phyloP scores from a whole-genome alignment of 108 stramenopile species.

The Pseudonitzschia multiseries region DNA sequence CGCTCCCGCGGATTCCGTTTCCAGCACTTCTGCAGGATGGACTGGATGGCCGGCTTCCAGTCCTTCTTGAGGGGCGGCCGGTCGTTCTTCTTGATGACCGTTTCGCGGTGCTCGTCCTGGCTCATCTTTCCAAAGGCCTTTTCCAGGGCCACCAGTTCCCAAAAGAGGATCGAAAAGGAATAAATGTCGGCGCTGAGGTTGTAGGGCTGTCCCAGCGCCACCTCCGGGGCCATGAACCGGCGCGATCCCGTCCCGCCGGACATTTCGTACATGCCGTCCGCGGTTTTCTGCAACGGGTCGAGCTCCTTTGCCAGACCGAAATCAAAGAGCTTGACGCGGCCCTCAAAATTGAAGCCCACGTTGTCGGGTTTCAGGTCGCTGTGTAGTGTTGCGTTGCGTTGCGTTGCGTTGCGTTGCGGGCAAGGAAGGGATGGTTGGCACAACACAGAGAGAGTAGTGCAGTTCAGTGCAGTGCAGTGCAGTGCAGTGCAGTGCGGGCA shows the following conservation, averaged over 20 bases:
- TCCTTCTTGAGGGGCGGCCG: slow-evolving; percentile 35
- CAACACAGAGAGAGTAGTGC: too few relatives aligned
- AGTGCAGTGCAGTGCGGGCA: too few relatives aligned
- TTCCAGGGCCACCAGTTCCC: slow-evolving; percentile 64
- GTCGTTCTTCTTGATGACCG: slow-evolving; percentile 36
- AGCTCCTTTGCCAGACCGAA: slow-evolving; percentile 63
- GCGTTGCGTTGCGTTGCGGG: background rate
- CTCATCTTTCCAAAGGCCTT: slow-evolving; percentile 57
- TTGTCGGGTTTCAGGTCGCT: slow-evolving; percentile 48
- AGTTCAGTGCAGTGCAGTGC: too few relatives aligned
- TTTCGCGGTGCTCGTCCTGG: slow-evolving; percentile 43
- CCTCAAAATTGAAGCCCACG: slow-evolving; percentile 51
- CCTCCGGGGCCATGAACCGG: slow-evolving; percentile 64
- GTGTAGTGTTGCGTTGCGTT: background rate
- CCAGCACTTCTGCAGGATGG: slow-evolving; percentile 38
- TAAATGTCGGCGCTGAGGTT: slow-evolving; percentile 65
- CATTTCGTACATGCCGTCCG: slow-evolving; percentile 50
- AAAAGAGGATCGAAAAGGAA: slow-evolving; percentile 70
- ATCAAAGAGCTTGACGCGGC: slow-evolving; percentile 58
- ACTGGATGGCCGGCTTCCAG: slow-evolving; percentile 29
- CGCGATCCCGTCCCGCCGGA: slow-evolving; percentile 50
- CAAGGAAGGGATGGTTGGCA: too few relatives aligned
- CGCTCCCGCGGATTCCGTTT: slow-evolving; percentile 39
- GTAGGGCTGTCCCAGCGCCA: slow-evolving; percentile 49
- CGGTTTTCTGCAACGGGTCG: slow-evolving; percentile 41